A percentile compares a stretch with the other conserved stretches of the same genome.
These are phyloP conservation scores for Xylariaceae sp. DNA, from an alignment of 2,329 filamentous ascomycete species.

Conservation along the genomic window DNA sequence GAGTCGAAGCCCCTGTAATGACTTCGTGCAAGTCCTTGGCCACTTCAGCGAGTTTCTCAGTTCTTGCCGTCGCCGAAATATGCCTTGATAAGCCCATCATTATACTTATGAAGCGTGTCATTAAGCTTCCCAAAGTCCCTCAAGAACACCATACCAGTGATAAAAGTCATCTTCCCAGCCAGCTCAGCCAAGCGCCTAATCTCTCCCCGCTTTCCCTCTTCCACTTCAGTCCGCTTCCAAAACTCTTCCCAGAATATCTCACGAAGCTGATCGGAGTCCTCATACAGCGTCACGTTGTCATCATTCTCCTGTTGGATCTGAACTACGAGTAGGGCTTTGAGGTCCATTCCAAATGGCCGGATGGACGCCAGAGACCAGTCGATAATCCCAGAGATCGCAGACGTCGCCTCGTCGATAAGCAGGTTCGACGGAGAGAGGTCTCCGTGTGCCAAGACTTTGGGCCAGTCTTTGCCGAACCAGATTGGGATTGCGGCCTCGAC, in stretches of 20 bases:
- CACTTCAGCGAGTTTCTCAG: too few species aligned
- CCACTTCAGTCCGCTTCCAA: conserved; percentile 20
- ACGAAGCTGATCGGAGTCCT: conserved; percentile 17
- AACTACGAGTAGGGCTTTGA: conserved; percentile 21
- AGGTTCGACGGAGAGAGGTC: conserved; percentile 31
- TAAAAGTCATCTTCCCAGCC: too few species aligned
- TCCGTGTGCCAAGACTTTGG: conserved; percentile 27
- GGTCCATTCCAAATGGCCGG: conserved; percentile 19
- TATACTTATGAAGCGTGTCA: too few species aligned
- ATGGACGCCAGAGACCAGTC: conserved; percentile 28
- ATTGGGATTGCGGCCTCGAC: conserved; percentile 12
- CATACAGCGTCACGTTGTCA: conserved; percentile 26
- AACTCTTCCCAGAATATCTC: conserved; percentile 29
- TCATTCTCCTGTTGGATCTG: conserved; percentile 24
- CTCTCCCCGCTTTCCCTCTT: conserved; percentile 10
- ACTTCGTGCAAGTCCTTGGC: too few species aligned
- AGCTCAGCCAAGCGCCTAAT: too few species aligned
- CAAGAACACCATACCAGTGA: too few species aligned
- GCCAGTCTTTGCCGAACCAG: conserved; percentile 27
- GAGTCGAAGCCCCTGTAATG: too few species aligned
- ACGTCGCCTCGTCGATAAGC: conserved; percentile 22
- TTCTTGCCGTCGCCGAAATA: too few species aligned
- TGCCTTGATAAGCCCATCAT: too few species aligned
- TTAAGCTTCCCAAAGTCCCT: too few species aligned
- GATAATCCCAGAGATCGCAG: conserved; percentile 26